These are phyloP conservation scores for Ramaria sp. DNA, from an alignment of 768 basidiomycete genomes.

Conservation along the genomic window DNA sequence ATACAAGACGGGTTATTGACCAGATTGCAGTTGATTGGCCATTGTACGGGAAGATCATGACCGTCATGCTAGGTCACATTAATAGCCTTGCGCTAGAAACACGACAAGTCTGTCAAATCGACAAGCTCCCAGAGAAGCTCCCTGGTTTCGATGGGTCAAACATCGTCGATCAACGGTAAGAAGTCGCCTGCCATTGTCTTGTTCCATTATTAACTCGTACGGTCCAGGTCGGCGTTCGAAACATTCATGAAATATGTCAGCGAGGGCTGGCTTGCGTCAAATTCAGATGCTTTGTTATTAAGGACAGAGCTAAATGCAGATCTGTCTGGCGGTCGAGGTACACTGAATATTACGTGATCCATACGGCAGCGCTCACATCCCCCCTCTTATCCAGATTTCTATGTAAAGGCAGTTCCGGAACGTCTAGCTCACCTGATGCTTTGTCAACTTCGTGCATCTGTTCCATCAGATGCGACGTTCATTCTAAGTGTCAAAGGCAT, in stretches of 20 bases:
- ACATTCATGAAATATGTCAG: constrained; percentile 2
- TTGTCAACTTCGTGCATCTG: neutral
- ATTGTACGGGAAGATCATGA: constrained; percentile 1
- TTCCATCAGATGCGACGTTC: neutral
- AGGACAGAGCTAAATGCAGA: constrained; percentile 3
- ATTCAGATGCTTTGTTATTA: neutral
- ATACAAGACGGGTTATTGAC: neutral
- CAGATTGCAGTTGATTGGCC: constrained; percentile 3
- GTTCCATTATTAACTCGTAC: neutral
- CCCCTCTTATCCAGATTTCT: neutral
- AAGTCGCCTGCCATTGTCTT: neutral
- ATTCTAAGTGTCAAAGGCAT: neutral
- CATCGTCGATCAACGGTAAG: neutral
- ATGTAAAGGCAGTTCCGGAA: neutral
- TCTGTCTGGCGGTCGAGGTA: neutral
- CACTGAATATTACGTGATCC: neutral
- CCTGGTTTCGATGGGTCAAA: neutral
- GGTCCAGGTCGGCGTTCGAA: constrained; percentile 3
- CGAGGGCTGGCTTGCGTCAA: neutral
- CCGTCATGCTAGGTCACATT: neutral
- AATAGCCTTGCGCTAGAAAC: neutral
- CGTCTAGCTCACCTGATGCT: constrained; percentile 7
- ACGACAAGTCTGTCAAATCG: neutral
- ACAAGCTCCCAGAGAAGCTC: neutral
- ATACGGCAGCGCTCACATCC: neutral